Evolutionary conservation across 1,139 yeast species (phyloP).

Genomic region (Meyerozyma elateridarum): DNA sequence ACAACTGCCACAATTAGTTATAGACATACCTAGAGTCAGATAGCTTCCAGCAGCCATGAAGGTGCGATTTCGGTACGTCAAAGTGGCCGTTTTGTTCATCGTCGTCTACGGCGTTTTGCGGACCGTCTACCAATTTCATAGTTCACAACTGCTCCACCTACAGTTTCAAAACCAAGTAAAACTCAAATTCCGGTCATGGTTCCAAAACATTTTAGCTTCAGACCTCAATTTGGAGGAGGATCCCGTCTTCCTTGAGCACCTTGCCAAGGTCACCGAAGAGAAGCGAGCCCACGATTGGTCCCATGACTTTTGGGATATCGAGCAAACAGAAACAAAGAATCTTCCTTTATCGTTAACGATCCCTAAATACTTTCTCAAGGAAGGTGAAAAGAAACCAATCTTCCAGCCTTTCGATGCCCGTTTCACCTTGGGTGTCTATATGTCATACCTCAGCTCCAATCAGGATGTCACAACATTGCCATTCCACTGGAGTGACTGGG

Average conservation of each 20-base stretch:
- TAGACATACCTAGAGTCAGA: too few species aligned
- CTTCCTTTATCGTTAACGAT: slow-evolving; percentile 16
- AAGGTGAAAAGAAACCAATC: slow-evolving; percentile 9
- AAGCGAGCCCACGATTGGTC: slow-evolving; percentile 17
- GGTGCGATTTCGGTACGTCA: slow-evolving; percentile 1
- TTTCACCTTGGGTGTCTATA: slow-evolving; percentile 18
- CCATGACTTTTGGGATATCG: slow-evolving; percentile 27
- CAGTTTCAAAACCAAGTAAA: slow-evolving; percentile 12
- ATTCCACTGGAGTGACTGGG: slow-evolving; percentile 45
- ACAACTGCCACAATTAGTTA: too few species aligned
- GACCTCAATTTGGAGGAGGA: slow-evolving; percentile 19
- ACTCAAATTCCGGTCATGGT: slow-evolving; percentile 17
- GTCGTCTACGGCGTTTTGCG: background rate
- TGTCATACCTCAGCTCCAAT: slow-evolving; percentile 4
- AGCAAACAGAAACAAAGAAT: slow-evolving; percentile 10
- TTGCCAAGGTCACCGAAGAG: slow-evolving; percentile 13
- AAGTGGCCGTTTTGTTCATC: background rate
- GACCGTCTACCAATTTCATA: slow-evolving; percentile 1
- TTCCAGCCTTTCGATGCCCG: slow-evolving; percentile 22
- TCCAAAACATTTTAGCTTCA: slow-evolving; percentile 17
- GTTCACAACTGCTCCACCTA: slow-evolving; percentile 2
- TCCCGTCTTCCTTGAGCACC: slow-evolving; percentile 12
- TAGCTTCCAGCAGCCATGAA: background rate
- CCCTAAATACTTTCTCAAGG: slow-evolving; percentile 16
- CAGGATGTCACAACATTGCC: slow-evolving; percentile 12